Conservation (phyloP, 2,329 filamentous ascomycete genomes). For the Epichloe gansuensis region DNA sequence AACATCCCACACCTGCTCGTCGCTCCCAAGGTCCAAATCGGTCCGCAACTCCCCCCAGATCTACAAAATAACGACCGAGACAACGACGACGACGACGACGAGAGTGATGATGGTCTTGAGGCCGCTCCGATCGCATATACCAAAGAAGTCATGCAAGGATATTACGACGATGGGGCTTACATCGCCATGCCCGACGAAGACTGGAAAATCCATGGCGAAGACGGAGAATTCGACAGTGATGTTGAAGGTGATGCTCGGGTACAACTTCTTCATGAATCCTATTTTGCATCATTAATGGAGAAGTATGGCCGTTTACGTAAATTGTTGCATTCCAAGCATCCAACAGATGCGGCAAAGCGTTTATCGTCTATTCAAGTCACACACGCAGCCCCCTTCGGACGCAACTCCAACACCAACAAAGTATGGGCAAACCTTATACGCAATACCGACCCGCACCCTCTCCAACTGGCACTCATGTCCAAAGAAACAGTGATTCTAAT, state of each 20-base stretch:
- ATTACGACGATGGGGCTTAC: slow-evolving; percentile 70
- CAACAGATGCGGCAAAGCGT: slow-evolving; percentile 35
- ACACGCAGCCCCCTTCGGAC: slow-evolving; percentile 41
- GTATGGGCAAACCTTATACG: slow-evolving; percentile 41
- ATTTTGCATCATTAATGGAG: slow-evolving; percentile 51
- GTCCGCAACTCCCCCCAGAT: slow-evolving; percentile 36
- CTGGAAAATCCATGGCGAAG: slow-evolving; percentile 15
- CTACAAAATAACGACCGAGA: slow-evolving; percentile 16
- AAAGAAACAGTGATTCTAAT: slow-evolving; percentile 54
- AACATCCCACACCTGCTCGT: slow-evolving; percentile 59
- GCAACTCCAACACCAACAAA: slow-evolving; percentile 33
- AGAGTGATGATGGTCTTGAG: slow-evolving; percentile 20
- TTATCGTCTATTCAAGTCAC: slow-evolving; percentile 42
- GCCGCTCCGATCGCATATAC: slow-evolving; percentile 28
- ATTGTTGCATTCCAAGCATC: slow-evolving; percentile 43
- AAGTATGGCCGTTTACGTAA: slow-evolving; percentile 55
- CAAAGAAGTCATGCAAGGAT: slow-evolving; percentile 44
- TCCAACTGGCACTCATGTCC: slow-evolving; percentile 51
- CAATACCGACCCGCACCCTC: slow-evolving; percentile 41
- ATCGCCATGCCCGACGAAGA: slow-evolving; percentile 41
- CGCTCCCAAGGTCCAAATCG: slow-evolving; percentile 42
- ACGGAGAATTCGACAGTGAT: slow-evolving; percentile 11
- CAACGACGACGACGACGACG: slow-evolving; percentile 19
- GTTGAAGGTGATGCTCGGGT: slow-evolving; percentile 15
- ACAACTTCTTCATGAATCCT: slow-evolving; percentile 45